A percentile compares a stretch with the other conserved stretches of the same genome.
These are phyloP conservation scores for Schwanniomyces etchellsii DNA, from an alignment of 1,139 yeast species.

Conservation along the genomic window DNA sequence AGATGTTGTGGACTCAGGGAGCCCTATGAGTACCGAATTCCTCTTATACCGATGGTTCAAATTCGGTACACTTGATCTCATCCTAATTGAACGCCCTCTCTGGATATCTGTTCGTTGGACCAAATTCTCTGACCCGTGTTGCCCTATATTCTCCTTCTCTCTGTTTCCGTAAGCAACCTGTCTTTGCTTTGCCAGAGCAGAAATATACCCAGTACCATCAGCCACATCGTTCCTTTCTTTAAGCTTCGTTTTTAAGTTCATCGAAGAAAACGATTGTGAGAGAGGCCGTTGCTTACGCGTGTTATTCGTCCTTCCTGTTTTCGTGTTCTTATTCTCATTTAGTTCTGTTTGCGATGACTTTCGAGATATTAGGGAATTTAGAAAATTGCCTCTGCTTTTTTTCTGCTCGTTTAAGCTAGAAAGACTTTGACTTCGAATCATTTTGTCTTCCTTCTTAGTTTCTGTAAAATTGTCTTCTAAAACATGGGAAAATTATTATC, in stretches of 20 bases:
- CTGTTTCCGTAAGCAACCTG: constrained; percentile 8
- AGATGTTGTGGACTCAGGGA: neutral
- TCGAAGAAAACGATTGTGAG: constrained; percentile 10
- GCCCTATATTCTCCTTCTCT: constrained; percentile 8
- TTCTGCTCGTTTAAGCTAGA: constrained; percentile 19
- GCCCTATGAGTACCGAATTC: constrained; percentile 4
- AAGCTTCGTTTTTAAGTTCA: constrained; percentile 8
- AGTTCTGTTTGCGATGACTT: constrained; percentile 7
- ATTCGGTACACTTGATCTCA: constrained; percentile 21
- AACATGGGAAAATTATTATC: neutral
- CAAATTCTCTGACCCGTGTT: neutral
- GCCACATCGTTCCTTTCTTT: constrained; percentile 3
- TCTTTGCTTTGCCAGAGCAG: constrained; percentile 9
- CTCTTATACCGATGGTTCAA: constrained; percentile 9
- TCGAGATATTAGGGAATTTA: constrained; percentile 17
- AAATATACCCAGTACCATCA: constrained; percentile 6
- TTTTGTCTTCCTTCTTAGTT: constrained; percentile 4
- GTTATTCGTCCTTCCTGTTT: constrained; percentile 1
- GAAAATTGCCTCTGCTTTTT: constrained; percentile 15
- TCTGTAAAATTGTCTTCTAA: neutral
- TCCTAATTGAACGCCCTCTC: constrained; percentile 11
- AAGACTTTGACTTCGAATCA: constrained; percentile 30
- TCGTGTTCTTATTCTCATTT: constrained; percentile 1
- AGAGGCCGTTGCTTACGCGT: constrained; percentile 12
- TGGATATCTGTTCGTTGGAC: no score